phyloP scores from a whole-genome alignment of 2,329 filamentous ascomycete genomes.

The Stemphylium vesicarium region DNA sequence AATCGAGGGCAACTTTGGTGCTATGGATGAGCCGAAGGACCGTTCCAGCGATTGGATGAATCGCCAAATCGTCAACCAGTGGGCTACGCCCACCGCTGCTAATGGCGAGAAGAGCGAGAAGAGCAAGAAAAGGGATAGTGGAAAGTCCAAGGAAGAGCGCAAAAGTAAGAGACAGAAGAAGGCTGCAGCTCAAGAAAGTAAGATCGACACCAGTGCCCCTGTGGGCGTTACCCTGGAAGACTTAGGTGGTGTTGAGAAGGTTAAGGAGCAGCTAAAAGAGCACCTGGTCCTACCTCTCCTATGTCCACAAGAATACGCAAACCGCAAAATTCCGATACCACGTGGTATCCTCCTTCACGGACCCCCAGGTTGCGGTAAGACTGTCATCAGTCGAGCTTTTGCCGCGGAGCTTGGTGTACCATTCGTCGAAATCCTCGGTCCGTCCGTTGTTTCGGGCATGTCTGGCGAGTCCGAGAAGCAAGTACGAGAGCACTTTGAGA shows the following conservation, averaged over 20 bases:
- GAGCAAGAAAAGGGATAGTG: conserved; percentile 52
- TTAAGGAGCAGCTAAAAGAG: conserved; percentile 72
- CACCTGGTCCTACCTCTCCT: conserved; percentile 76
- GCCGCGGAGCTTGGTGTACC: conserved; percentile 77
- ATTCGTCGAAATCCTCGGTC: conserved; percentile 82
- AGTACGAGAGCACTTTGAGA: conserved; percentile 83
- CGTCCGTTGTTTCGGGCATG: conserved; percentile 83
- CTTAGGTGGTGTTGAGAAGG: conserved; percentile 76
- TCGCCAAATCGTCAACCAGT: conserved; percentile 66
- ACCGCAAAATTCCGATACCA: conserved; percentile 71
- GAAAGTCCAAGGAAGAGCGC: conserved; percentile 68
- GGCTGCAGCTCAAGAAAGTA: conserved; percentile 43
- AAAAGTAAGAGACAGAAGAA: conserved; percentile 68
- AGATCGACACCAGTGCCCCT: conserved; percentile 68
- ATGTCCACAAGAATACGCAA: conserved; percentile 68
- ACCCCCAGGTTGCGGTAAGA: conserved; percentile 86
- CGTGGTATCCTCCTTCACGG: conserved; percentile 81
- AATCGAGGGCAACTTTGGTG: conserved; percentile 51
- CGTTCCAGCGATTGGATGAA: conserved; percentile 66
- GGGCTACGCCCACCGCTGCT: conserved; percentile 50
- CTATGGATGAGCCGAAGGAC: conserved; percentile 28
- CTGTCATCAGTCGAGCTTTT: conserved; percentile 79
- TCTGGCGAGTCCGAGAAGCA: conserved; percentile 90
- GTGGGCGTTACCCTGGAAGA: conserved; percentile 72
- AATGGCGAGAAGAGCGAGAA: conserved; percentile 42